Conservation (phyloP, 2,329 filamentous ascomycete genomes). For the Ophiostoma himal-ulmi region DNA sequence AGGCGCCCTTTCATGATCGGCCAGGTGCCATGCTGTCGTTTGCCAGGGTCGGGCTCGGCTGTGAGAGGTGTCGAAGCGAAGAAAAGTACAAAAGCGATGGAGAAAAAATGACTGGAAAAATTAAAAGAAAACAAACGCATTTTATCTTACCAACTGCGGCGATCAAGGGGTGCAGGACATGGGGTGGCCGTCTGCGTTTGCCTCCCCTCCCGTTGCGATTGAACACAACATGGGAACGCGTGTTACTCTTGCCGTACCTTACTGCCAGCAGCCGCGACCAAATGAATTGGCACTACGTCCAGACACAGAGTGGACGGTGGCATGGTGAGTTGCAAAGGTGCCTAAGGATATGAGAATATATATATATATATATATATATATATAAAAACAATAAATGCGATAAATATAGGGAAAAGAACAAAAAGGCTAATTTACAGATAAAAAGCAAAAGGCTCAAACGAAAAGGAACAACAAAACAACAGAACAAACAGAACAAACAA, state of each 20-base stretch:
- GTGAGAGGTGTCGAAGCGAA: neutral
- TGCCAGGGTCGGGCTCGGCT: conserved; percentile 1
- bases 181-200: conserved; percentile 10
- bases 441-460: neutral
- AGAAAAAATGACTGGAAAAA: neutral
- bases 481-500: neutral
- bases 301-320: neutral
- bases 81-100: neutral
- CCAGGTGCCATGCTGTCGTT: conserved; percentile 19
- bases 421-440: neutral
- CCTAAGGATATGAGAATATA: neutral
- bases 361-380: neutral
- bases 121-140: neutral
- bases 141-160: neutral
- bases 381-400: neutral
- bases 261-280: neutral
- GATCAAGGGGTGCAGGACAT: neutral
- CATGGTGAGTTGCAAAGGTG: neutral
- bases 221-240: neutral
- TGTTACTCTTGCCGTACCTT: neutral
- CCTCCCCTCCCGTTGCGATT: neutral
- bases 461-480: neutral
- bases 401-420: neutral
- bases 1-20: conserved; percentile 15
- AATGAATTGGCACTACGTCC: neutral